A percentile compares a stretch with the other conserved stretches of the same genome.
These are phyloP conservation scores for Triticum turgidum DNA, from an alignment of 176 grass and related monocot genomes.

Conservation along the genomic window DNA sequence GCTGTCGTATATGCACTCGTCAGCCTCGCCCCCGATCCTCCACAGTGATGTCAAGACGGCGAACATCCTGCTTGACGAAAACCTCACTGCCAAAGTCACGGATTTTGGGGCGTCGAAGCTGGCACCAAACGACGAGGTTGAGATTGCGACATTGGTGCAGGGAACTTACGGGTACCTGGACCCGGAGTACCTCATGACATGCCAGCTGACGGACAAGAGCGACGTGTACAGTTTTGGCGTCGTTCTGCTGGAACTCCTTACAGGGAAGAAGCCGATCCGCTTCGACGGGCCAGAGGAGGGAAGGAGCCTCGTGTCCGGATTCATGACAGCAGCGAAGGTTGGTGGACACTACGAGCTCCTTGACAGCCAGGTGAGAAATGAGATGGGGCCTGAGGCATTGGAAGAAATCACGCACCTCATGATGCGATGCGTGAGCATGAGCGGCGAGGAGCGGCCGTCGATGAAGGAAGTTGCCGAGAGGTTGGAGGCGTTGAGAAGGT, in stretches of 20 bases:
- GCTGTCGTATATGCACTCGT: not conserved
- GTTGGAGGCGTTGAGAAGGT: slow-evolving; percentile 38
- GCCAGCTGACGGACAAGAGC: slow-evolving; percentile 75
- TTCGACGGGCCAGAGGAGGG: not conserved
- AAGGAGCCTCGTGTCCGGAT: not conserved
- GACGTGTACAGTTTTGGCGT: slow-evolving; percentile 71
- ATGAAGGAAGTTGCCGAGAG: slow-evolving; percentile 57
- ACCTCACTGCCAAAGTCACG: not conserved
- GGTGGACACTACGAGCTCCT: not conserved
- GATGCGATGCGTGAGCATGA: slow-evolving; percentile 55
- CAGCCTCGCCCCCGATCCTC: not conserved
- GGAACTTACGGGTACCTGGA: slow-evolving; percentile 68
- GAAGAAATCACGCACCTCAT: slow-evolving; percentile 44
- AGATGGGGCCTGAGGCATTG: slow-evolving; percentile 35
- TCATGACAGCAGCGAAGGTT: not conserved
- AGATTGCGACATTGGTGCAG: slow-evolving; percentile 28
- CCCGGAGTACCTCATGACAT: slow-evolving; percentile 52
- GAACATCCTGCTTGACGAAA: not conserved
- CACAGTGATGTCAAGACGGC: not conserved
- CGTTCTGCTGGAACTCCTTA: slow-evolving; percentile 56
- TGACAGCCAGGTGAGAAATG: slow-evolving; percentile 17
- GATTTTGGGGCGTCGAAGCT: not conserved
- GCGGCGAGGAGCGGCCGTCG: slow-evolving; percentile 48
- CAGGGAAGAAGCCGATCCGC: slow-evolving; percentile 30
- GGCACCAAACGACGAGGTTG: not conserved